A percentile compares a stretch with the other conserved stretches of the same genome.
These are phyloP conservation scores for Hypoxylon rickii DNA, from an alignment of 495 filamentous ascomycete species.

Conservation along the genomic window DNA sequence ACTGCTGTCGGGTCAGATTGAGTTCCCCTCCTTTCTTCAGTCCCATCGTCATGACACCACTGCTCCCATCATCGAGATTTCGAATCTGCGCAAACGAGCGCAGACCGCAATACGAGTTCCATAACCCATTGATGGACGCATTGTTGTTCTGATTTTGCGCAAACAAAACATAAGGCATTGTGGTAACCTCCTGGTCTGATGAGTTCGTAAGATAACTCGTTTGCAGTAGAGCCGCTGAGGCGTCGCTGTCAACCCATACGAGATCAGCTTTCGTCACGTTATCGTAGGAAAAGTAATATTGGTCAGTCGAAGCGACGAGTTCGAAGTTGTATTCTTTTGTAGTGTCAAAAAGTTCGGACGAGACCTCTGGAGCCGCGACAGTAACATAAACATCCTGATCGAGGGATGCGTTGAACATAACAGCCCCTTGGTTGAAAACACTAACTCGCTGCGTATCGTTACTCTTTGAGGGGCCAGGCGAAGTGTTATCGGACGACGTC, in stretches of 20 bases:
- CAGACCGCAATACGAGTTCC: conserved; percentile 76
- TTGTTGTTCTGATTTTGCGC: conserved; percentile 68
- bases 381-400: conserved; percentile 72
- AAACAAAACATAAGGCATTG: conserved; percentile 76
- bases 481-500: conserved; percentile 61
- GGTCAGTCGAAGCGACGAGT: conserved; percentile 81
- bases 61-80: conserved; percentile 50
- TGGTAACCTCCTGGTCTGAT: conserved; percentile 41
- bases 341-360: conserved; percentile 55
- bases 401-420: conserved; percentile 56
- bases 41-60: conserved; percentile 52
- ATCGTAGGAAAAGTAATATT: conserved; percentile 66
- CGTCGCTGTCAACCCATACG: conserved; percentile 80
- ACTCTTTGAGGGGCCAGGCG: conserved; percentile 66
- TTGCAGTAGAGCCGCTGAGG: conserved; percentile 71
- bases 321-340: conserved; percentile 68
- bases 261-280: conserved; percentile 54
- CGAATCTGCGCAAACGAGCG: conserved; percentile 64
- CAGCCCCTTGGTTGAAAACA: conserved; percentile 62
- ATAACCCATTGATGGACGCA: conserved; percentile 65
- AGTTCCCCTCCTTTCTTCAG: conserved; percentile 69
- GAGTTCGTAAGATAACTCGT: conserved; percentile 67
- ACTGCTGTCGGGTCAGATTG: conserved; percentile 77
- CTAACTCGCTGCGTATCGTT: conserved; percentile 48
- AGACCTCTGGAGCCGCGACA: conserved; percentile 67